Conservation (phyloP, 441 rosid species). For the Pelargonium cotyledonis region DNA sequence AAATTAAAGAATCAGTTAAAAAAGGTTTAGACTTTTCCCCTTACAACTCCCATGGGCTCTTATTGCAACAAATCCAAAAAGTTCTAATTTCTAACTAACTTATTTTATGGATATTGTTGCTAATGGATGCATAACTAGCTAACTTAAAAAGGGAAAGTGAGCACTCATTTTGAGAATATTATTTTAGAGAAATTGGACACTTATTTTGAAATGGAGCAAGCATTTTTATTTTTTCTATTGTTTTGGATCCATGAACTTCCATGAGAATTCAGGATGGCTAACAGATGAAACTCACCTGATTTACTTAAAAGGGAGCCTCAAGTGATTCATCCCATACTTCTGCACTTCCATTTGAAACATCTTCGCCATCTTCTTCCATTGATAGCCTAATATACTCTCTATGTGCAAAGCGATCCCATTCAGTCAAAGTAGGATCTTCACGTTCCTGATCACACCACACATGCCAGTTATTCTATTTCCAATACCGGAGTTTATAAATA, state of each 20-base stretch:
- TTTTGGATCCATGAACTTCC: not conserved
- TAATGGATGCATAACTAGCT: too few relatives aligned
- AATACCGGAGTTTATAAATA: not conserved
- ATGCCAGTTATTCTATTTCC: not conserved
- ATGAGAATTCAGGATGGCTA: not conserved
- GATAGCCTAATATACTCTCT: slow-evolving; percentile 57
- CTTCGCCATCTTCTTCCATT: slow-evolving; percentile 59
- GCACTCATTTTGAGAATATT: not conserved
- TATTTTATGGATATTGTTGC: too few relatives aligned
- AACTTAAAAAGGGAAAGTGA: too few relatives aligned
- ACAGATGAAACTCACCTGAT: slow-evolving; percentile 21
- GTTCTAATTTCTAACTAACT: too few relatives aligned
- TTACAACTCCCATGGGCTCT: too few relatives aligned
- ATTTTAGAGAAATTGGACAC: not conserved
- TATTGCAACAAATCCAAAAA: too few relatives aligned
- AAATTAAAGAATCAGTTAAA: too few relatives aligned
- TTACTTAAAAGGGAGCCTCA: slow-evolving; percentile 45
- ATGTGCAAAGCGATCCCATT: slow-evolving; percentile 55
- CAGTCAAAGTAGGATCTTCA: slow-evolving; percentile 50
- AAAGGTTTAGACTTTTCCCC: too few relatives aligned
- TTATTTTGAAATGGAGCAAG: not conserved
- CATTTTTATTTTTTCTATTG: too few relatives aligned
- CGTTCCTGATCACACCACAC: slow-evolving; percentile 31
- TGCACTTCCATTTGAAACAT: slow-evolving; percentile 57
- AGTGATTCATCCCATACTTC: slow-evolving; percentile 67